Conservation (phyloP, 2,329 filamentous ascomycete genomes). For the Fusarium sp. region DNA sequence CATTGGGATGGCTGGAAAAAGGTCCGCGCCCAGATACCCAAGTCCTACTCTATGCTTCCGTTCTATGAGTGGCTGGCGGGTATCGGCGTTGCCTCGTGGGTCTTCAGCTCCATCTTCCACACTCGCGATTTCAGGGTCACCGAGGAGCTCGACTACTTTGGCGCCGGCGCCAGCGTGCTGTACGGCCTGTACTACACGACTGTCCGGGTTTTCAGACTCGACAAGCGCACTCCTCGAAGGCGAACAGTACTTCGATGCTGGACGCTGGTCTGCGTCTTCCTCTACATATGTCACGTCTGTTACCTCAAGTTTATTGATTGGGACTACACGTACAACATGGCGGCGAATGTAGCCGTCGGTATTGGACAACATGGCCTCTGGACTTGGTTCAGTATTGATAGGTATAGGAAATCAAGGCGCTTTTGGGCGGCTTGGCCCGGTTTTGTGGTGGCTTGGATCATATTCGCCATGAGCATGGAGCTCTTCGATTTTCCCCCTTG, state of each 20-base stretch:
- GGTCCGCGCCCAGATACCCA: conserved; percentile 73
- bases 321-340: conserved; percentile 99
- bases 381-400: conserved; percentile 80
- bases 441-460: conserved; percentile 88
- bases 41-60: conserved; percentile 74
- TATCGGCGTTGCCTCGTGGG: conserved; percentile 83
- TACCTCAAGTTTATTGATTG: conserved; percentile 88
- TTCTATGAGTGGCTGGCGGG: conserved; percentile 85
- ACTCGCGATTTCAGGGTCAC: conserved; percentile 84
- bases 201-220: conserved; percentile 83
- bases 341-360: conserved; percentile 85
- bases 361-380: conserved; percentile 83
- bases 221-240: conserved; percentile 59
- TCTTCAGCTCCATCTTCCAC: conserved; percentile 90
- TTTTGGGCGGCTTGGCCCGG: conserved; percentile 90
- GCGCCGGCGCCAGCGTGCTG: conserved; percentile 84
- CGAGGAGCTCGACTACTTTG: conserved; percentile 97
- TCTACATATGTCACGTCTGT: conserved; percentile 79
- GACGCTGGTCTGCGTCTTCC: conserved; percentile 72
- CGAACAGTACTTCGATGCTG: conserved; percentile 70
- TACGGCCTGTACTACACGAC: conserved; percentile 90
- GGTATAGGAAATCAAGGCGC: conserved; percentile 74
- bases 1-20: conserved; percentile 79
- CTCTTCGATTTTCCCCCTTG: conserved; percentile 91
- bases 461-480: conserved; percentile 94